Conservation (phyloP, 1,284 basidiomycete species). For the Fomitopsis pinicola region DNA sequence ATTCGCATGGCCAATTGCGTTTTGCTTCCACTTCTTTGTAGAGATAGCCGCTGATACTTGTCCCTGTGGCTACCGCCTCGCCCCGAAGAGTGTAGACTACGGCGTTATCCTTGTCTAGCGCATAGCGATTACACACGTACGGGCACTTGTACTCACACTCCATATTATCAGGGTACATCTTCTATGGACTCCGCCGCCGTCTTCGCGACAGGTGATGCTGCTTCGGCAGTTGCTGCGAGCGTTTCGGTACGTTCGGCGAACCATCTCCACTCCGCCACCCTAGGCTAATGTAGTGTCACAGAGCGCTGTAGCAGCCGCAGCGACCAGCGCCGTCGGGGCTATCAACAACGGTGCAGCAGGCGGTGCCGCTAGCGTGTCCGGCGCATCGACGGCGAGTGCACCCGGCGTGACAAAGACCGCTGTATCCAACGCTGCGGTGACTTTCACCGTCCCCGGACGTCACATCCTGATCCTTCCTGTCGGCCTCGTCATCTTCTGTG, state of each 20-base stretch:
- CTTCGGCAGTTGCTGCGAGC: conserved; percentile 5
- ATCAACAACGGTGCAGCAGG: conserved; percentile 3
- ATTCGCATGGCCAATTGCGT: no score
- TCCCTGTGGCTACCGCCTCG: no score
- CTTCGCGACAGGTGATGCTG: not conserved
- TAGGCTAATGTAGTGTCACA: conserved; percentile 7
- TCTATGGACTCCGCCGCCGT: conserved; percentile 1
- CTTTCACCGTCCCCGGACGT: conserved; percentile 67
- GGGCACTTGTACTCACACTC: not conserved
- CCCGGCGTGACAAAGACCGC: conserved; percentile 19
- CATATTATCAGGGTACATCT: conserved; percentile 1
- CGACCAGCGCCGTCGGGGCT: conserved; percentile 15
- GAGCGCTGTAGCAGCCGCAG: conserved; percentile 31
- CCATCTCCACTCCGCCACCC: not conserved
- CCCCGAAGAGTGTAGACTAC: no score
- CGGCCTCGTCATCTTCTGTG: conserved; percentile 76
- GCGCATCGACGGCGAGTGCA: conserved; percentile 9
- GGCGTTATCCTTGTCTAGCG: no score
- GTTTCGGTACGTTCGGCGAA: conserved; percentile 9
- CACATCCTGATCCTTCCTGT: conserved; percentile 71
- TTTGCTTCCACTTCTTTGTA: no score
- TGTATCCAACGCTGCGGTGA: conserved; percentile 38
- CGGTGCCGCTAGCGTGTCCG: not conserved
- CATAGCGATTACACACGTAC: no score
- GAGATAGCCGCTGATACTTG: no score